A percentile compares a stretch with the other conserved stretches of the same genome.
These are phyloP conservation scores for Neopestalotiopsis rosae DNA, from an alignment of 2,329 filamentous ascomycete genomes.

Conservation along the genomic window DNA sequence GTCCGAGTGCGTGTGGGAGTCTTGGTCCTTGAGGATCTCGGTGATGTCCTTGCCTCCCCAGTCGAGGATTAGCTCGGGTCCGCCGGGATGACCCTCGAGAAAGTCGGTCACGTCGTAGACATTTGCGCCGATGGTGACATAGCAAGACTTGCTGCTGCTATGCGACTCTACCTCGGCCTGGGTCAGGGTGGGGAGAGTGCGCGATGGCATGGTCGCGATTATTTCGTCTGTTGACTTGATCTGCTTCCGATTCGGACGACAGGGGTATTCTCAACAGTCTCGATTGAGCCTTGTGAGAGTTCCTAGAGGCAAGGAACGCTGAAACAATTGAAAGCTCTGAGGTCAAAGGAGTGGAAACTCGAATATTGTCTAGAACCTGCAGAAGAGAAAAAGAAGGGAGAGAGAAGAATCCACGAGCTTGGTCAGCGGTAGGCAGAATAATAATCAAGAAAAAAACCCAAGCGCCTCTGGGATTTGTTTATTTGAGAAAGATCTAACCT, in stretches of 20 bases:
- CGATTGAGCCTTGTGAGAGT: background rate
- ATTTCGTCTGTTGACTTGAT: background rate
- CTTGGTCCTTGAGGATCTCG: conserved; percentile 80
- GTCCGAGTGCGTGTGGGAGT: conserved; percentile 86
- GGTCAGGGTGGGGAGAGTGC: conserved; percentile 83
- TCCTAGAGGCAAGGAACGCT: background rate
- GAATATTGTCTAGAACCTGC: background rate
- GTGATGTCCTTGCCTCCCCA: conserved; percentile 88
- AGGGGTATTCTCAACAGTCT: background rate
- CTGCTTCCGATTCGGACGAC: background rate
- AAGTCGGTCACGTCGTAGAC: conserved; percentile 97
- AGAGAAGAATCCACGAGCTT: background rate
- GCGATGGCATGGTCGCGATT: conserved; percentile 70
- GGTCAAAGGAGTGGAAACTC: background rate
- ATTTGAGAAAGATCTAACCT: background rate
- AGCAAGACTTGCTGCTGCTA: conserved; percentile 83
- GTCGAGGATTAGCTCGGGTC: conserved; percentile 84
- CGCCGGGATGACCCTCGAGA: conserved; percentile 87
- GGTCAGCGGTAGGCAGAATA: background rate
- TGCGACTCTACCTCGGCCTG: conserved; percentile 81
- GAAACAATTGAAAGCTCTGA: background rate
- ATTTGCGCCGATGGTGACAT: conserved; percentile 86
- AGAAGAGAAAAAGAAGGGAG: background rate
- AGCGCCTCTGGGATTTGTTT: conserved; percentile 2
- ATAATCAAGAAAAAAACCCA: background rate